A percentile compares a stretch with the other conserved stretches of the same genome.
Evolutionary conservation across 202 grass and related monocot species (phyloP).

Genomic region (Musa balbisiana): DNA sequence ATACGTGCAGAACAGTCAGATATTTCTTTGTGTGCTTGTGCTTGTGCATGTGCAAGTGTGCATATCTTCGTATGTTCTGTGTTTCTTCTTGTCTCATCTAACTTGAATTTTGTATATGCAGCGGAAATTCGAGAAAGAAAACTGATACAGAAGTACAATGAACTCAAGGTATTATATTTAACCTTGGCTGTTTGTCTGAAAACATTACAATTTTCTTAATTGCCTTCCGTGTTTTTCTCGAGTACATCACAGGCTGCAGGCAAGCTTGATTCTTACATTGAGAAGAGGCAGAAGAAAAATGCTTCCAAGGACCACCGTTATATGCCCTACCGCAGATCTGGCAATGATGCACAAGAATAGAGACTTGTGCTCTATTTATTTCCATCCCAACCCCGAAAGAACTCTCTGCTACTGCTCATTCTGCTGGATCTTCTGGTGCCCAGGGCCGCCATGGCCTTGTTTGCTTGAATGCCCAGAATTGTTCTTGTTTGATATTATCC

Average conservation of each 20-base stretch:
- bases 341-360: constrained; percentile 24
- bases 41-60: too few species aligned
- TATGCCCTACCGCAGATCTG: constrained; percentile 68
- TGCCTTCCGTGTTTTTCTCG: background rate
- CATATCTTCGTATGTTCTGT: too few species aligned
- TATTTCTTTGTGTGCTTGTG: too few species aligned
- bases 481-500: too few species aligned
- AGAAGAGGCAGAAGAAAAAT: constrained; percentile 70
- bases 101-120: constrained; percentile 32
- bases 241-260: constrained; percentile 48
- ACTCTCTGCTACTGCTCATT: too few species aligned
- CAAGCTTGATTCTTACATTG: constrained; percentile 78
- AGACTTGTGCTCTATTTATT: background rate
- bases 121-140: constrained; percentile 82
- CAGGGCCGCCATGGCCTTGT: too few species aligned
- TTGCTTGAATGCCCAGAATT: too few species aligned
- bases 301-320: constrained; percentile 93
- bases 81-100: background rate
- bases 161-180: constrained; percentile 65
- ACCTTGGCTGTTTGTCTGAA: background rate
- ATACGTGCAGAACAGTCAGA: background rate
- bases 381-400: background rate
- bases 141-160: constrained; percentile 75
- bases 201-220: background rate
- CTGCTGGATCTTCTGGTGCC: too few species aligned